Percentiles rank a stretch among this genome's conserved stretches.
phyloP scores from a whole-genome alignment of 2,329 filamentous ascomycete species.

The Talaromyces sp. region DNA sequence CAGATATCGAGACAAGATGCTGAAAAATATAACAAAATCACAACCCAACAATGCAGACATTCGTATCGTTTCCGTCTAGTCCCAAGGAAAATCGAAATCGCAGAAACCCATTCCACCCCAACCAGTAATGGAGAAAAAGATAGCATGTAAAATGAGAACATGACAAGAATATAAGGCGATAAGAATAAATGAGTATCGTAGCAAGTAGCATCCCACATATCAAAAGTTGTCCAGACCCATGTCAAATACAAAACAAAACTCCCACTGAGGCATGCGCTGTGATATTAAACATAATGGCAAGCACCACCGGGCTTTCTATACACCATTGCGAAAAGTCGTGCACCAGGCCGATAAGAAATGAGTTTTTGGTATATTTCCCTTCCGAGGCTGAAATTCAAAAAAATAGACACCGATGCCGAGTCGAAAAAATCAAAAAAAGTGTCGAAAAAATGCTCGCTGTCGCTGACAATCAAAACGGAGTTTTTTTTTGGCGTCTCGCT shows the following conservation, averaged over 20 bases:
- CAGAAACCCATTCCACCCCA: slow-evolving; percentile 30
- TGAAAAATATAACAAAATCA: slow-evolving; percentile 19
- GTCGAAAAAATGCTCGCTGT: slow-evolving; percentile 30
- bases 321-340: slow-evolving; percentile 30
- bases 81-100: slow-evolving; percentile 15
- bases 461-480: slow-evolving; percentile 32
- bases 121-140: slow-evolving; percentile 14
- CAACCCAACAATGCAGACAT: slow-evolving; percentile 39
- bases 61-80: slow-evolving; percentile 40
- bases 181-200: slow-evolving; percentile 15
- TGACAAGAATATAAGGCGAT: slow-evolving; percentile 13
- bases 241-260: slow-evolving; percentile 29
- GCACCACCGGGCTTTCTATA: slow-evolving; percentile 34
- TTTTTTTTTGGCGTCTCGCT: slow-evolving; percentile 24
- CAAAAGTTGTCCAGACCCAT: slow-evolving; percentile 19
- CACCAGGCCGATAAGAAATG: slow-evolving; percentile 23
- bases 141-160: slow-evolving; percentile 18
- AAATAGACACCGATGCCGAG: slow-evolving; percentile 25
- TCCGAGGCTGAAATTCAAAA: slow-evolving; percentile 27
- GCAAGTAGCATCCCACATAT: slow-evolving; percentile 20
- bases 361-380: slow-evolving; percentile 20
- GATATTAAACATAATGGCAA: slow-evolving; percentile 12
- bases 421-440: slow-evolving; percentile 17
- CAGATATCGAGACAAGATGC: slow-evolving; percentile 19
- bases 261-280: slow-evolving; percentile 29